Percentiles rank a stretch among this genome's conserved stretches.
These are phyloP conservation scores for Xylariaceae sp. DNA, from an alignment of 2,329 filamentous ascomycete genomes.

Conservation along the genomic window DNA sequence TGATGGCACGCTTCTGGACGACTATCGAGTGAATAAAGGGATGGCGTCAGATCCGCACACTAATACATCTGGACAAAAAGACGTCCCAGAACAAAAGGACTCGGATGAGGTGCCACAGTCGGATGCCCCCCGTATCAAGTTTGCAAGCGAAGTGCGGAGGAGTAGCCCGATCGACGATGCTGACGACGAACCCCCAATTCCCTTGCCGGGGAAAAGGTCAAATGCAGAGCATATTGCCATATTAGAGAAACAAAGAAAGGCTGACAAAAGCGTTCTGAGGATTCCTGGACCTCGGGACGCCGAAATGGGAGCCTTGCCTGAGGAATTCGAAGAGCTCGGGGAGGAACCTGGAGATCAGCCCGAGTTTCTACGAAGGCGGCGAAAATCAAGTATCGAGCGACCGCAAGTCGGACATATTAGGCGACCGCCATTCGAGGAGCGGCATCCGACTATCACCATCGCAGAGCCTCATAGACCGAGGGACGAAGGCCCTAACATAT, in stretches of 20 bases:
- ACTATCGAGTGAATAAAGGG: conserved; percentile 34
- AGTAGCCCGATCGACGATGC: conserved; percentile 49
- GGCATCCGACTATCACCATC: conserved; percentile 60
- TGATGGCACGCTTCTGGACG: conserved; percentile 52
- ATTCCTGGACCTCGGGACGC: conserved; percentile 91
- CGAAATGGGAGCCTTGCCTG: conserved; percentile 73
- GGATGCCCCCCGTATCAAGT: conserved; percentile 54
- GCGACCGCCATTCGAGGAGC: conserved; percentile 31
- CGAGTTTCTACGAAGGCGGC: conserved; percentile 32
- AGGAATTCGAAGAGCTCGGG: conserved; percentile 39
- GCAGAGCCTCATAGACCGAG: conserved; percentile 54
- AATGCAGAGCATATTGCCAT: conserved; percentile 85
- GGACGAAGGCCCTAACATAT: conserved; percentile 23
- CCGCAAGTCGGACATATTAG: conserved; percentile 4
- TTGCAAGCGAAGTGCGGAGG: conserved; percentile 45
- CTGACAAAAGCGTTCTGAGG: conserved; percentile 67
- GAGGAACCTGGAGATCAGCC: conserved; percentile 13
- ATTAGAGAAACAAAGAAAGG: conserved; percentile 74
- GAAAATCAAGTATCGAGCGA: conserved; percentile 30
- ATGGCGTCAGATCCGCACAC: conserved; percentile 22
- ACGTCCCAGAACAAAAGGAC: conserved; percentile 17
- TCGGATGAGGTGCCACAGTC: conserved; percentile 12
- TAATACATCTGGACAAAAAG: conserved; percentile 18
- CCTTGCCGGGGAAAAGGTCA: conserved; percentile 49
- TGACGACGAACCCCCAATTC: conserved; percentile 44